phyloP scores from a whole-genome alignment of 2,329 filamentous ascomycete genomes.

The Blastomyces gilchristii region DNA sequence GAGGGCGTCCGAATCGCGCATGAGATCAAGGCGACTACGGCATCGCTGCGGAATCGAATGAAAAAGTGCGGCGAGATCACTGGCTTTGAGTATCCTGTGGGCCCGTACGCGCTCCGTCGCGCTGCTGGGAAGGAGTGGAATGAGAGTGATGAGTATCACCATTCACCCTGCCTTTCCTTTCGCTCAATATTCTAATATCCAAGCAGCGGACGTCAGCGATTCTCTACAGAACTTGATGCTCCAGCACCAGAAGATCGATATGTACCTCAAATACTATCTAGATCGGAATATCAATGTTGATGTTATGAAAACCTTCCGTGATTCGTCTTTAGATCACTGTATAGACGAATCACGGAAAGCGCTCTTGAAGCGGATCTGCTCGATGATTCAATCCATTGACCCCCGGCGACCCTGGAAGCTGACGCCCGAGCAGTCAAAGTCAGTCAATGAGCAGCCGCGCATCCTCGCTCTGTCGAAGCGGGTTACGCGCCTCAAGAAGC shows the following conservation, averaged over 20 bases:
- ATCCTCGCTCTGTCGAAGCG: not conserved
- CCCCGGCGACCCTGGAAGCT: too few species aligned
- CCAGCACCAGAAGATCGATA: conserved; percentile 20
- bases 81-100: not conserved
- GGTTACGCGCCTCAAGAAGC: not conserved
- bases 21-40: not conserved
- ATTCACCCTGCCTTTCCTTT: not conserved
- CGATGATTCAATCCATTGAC: too few species aligned
- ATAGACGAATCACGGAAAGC: not conserved
- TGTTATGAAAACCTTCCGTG: not conserved
- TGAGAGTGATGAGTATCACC: not conserved
- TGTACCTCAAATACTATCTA: conserved; percentile 21
- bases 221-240: conserved; percentile 20
- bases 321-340: too few species aligned
- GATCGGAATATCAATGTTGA: not conserved
- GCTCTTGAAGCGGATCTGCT: not conserved
- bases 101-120: not conserved
- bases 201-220: conserved; percentile 18
- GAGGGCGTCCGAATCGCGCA: conserved; percentile 9
- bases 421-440: too few species aligned
- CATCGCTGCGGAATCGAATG: not conserved
- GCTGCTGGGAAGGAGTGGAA: not conserved
- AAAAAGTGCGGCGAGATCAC: conserved; percentile 2
- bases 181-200: not conserved
- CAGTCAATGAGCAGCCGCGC: too few species aligned